Evolutionary conservation across 768 basidiomycete species (phyloP).

Genomic region (Naematelia aurantialba): DNA sequence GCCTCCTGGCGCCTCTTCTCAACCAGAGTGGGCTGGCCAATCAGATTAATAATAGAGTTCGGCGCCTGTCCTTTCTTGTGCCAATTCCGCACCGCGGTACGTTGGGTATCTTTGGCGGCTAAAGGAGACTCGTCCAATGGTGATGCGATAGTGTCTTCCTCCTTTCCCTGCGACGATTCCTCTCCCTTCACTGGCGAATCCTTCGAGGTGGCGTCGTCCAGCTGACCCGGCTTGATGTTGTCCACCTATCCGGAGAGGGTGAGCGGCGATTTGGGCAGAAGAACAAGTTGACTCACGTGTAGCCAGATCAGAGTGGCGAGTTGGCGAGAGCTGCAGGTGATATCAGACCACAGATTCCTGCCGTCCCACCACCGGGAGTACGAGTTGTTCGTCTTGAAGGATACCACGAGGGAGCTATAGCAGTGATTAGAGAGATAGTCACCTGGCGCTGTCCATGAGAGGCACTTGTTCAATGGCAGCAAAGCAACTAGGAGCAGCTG

Average conservation of each 20-base stretch:
- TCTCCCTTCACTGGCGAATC: too few species aligned
- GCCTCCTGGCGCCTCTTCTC: slow-evolving; percentile 9
- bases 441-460: neutral
- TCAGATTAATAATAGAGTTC: neutral
- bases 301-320: slow-evolving; percentile 59
- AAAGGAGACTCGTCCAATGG: too few species aligned
- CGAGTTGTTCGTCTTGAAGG: slow-evolving; percentile 69
- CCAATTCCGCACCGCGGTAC: slow-evolving; percentile 27
- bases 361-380: slow-evolving; percentile 64
- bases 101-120: neutral
- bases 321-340: slow-evolving; percentile 60
- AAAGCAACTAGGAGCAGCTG: too few species aligned
- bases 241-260: neutral
- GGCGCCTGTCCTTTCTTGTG: slow-evolving; percentile 25
- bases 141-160: too few species aligned
- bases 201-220: too few species aligned
- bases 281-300: slow-evolving; percentile 12
- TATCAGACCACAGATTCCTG: slow-evolving; percentile 66
- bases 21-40: neutral
- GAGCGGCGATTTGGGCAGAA: too few species aligned
- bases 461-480: too few species aligned
- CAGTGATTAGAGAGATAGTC: neutral
- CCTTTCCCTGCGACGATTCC: too few species aligned
- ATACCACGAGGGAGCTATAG: slow-evolving; percentile 53
- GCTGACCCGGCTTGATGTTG: neutral